Base-by-base conservation (phyloP, 352 stramenopile genomes). In the Phytopythium helicoides region DNA sequence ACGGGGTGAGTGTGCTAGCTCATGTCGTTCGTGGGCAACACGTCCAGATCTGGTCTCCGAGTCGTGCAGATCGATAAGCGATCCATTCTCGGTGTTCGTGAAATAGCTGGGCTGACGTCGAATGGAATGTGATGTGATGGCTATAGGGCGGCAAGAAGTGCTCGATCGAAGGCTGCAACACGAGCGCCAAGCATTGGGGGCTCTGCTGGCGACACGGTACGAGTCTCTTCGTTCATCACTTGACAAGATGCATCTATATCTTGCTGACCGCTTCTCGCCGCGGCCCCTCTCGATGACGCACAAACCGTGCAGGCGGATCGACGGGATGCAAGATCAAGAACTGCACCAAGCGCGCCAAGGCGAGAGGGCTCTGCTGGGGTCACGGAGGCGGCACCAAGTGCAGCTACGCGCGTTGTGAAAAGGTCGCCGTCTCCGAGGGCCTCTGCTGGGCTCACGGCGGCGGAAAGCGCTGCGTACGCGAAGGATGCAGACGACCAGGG, bases 371-470 rank as follows among this genome's bases (percentile, higher is more conserved):
- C 28, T 81, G 71, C 52, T 81, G 71, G 71, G 66, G 66, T 6
- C 71, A 81, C 28, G 60, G 56, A 47, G 71, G 71, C 4, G 71
- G 68, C 49, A 78, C 59, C 21, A 66, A 64, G 45, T 81, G 71
- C 54, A 54, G 22, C 1, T 18, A 42, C 8, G 18, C 8, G 6
- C 42, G 49, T 19, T 82, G 71, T 54, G 37, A 51, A 12, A 82
- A 63, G 15, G 54, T 81, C 21, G 64, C 69, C 10, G 71, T 86
- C 6, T 86, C 75, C 19, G 56, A 69, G 19, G 71, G 71, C 1
- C 51, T 64, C 5, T 86, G 71, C 55, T 86, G 75, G 75, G 75
- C 75, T 0, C 75, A 86, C 44, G 73, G 69, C 45, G 73, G 65
- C 23, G 71, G 68, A 25, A 77, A 77, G 44, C 71, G 71, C 46